These are phyloP conservation scores for Gaillardinia entomophila DNA, from an alignment of 805 yeast species.

Conservation along the genomic window DNA sequence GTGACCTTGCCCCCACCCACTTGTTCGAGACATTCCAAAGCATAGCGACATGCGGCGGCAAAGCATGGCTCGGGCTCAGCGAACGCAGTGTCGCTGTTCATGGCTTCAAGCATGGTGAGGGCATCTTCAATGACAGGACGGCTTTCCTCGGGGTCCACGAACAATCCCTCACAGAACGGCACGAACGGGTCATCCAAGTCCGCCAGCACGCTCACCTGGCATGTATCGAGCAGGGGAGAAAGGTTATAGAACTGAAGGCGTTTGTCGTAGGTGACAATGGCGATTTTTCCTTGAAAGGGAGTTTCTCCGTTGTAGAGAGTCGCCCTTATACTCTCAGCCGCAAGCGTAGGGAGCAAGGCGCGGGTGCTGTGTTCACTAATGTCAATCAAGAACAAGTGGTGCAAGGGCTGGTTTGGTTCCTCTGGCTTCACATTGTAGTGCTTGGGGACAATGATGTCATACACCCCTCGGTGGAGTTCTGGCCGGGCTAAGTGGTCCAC, in stretches of 20 bases:
- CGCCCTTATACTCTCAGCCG: slow-evolving; percentile 65
- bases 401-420: slow-evolving; percentile 36
- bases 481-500: slow-evolving; percentile 61
- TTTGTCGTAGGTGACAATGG: slow-evolving; percentile 73
- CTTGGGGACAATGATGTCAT: slow-evolving; percentile 75
- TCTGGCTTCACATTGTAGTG: slow-evolving; percentile 54
- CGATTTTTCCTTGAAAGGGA: slow-evolving; percentile 38
- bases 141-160: slow-evolving; percentile 72
- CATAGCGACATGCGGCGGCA: slow-evolving; percentile 74
- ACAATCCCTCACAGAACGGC: slow-evolving; percentile 74
- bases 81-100: slow-evolving; percentile 30
- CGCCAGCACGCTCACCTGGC: slow-evolving; percentile 54
- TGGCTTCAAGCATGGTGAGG: slow-evolving; percentile 52
- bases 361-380: slow-evolving; percentile 54
- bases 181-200: slow-evolving; percentile 76
- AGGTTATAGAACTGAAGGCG: slow-evolving; percentile 69
- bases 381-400: slow-evolving; percentile 71
- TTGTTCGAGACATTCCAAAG: slow-evolving; percentile 51
- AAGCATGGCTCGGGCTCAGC: slow-evolving; percentile 59
- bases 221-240: slow-evolving; percentile 46
- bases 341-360: slow-evolving; percentile 54
- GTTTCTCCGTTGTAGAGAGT: slow-evolving; percentile 35
- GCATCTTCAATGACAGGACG: slow-evolving; percentile 60
- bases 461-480: slow-evolving; percentile 77
- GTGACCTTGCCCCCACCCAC: slow-evolving; percentile 84